Evolutionary conservation across 768 basidiomycete genomes (phyloP).

Genomic region (Mycena epipterygia): DNA sequence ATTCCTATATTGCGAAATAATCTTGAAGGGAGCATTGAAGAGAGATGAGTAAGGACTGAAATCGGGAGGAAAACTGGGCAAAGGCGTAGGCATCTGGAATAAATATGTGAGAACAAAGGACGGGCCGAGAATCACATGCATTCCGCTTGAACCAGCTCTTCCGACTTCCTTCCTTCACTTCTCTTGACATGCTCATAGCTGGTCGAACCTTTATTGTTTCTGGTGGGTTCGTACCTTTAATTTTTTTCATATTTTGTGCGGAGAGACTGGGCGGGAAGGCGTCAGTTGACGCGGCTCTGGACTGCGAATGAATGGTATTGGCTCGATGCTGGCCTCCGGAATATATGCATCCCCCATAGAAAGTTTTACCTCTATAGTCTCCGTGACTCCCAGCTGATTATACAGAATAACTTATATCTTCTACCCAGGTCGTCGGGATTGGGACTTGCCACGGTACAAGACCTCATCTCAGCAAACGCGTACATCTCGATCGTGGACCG

Average conservation of each 20-base stretch:
- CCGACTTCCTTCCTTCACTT: background rate
- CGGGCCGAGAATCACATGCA: background rate
- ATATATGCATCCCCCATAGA: too few relatives aligned
- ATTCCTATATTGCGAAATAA: constrained; percentile 60
- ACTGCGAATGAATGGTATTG: too few relatives aligned
- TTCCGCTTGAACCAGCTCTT: background rate
- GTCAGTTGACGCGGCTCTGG: too few relatives aligned
- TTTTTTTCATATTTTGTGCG: background rate
- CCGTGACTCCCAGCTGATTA: too few relatives aligned
- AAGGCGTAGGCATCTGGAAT: background rate
- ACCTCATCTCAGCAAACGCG: constrained; percentile 58
- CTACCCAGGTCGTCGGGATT: constrained; percentile 65
- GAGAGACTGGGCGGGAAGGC: too few relatives aligned
- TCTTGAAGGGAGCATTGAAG: constrained; percentile 61
- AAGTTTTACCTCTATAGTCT: too few relatives aligned
- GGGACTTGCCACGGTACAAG: constrained; percentile 65
- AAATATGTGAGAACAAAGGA: background rate
- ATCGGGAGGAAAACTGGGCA: too few relatives aligned
- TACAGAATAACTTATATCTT: background rate
- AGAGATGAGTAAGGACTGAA: background rate
- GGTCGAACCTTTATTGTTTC: constrained; percentile 70
- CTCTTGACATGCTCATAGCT: constrained; percentile 58
- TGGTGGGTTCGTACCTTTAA: constrained; percentile 61
- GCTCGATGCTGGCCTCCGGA: too few relatives aligned
- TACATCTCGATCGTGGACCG: constrained; percentile 69